Evolutionary conservation across 306 rosid species (phyloP).

Genomic region (Delonix regia): DNA sequence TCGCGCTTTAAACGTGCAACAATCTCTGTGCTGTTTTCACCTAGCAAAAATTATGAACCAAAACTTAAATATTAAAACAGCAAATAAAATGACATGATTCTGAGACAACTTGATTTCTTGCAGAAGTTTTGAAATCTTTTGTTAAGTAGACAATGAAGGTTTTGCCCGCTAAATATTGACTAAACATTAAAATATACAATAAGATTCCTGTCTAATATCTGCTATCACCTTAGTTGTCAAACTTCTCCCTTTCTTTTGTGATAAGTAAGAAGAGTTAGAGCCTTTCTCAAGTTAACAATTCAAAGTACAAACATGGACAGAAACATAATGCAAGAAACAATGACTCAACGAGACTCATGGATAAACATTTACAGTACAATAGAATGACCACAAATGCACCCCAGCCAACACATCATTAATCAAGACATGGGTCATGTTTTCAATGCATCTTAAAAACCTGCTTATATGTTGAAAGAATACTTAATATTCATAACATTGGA

Average conservation of each 20-base stretch:
- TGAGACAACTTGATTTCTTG: background rate
- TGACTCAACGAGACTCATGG: background rate
- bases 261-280: background rate
- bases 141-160: background rate
- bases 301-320: background rate
- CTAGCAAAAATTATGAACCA: conserved; percentile 49
- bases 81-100: background rate
- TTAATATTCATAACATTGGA: background rate
- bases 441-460: background rate
- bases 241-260: conserved; percentile 6
- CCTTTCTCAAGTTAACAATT: background rate
- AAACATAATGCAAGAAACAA: conserved; percentile 16
- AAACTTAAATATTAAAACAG: conserved; percentile 7
- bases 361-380: background rate
- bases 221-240: background rate
- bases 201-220: background rate
- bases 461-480: conserved; percentile 5
- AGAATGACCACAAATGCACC: background rate
- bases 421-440: background rate
- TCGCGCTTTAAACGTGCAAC: conserved; percentile 77
- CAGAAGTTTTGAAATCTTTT: background rate
- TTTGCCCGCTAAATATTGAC: background rate
- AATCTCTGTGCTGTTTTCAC: conserved; percentile 72
- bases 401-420: background rate
- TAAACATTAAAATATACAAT: background rate